Evolutionary conservation across 495 filamentous ascomycete genomes (phyloP), one percentile per base, ranked within the genome.

Genomic region (Cryomyces antarcticus): DNA sequence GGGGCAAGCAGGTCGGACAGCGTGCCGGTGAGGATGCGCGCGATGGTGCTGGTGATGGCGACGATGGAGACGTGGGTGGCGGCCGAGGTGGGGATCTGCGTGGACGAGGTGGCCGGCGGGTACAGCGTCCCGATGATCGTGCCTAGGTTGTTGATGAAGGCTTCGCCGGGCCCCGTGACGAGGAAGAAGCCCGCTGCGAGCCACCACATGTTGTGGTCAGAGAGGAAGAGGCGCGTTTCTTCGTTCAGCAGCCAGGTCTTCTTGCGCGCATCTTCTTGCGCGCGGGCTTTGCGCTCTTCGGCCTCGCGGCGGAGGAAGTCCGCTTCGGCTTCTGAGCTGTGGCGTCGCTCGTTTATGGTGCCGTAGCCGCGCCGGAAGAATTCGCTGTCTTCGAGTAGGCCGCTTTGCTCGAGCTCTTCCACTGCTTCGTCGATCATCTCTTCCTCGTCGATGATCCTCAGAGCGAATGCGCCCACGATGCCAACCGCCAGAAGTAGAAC

Each of bases 61-160:
- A 96, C 71, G 43, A 87, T 85, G 33, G 84, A 92, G 50, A 97
- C 83, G 55, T 97, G 86, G 2, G 81, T 93, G 30, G 87, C 84
- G 3, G 86, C 72, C 13, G 66, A 64, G 31, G 75, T 78, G 6
- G 62, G 54, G 4, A 28, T 29, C 5, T 49, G 51, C 6, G 52
- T 38, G 28, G 57, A 50, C n/a, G 62, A 46, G 31, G 67, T 63
- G 7, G 64, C 58, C 7, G 74, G 70, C 0, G 82, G 77, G 43
- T 77, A 81, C 7, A 96, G 65, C 1, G 89, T 86, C 46, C 80
- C 78, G 52, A 94, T 83, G 45, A 97, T 77, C 17, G 88, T 93
- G 37, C 89, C 89, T 38, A 97, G 59, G 50, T 97, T 97, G 62
- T 96, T 97, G 53, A 95, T 85, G 60, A 94, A 97, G 6, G 86